Base-by-base conservation (phyloP, 371 early-diverging fungal species). In the Mucor racemosus region DNA sequence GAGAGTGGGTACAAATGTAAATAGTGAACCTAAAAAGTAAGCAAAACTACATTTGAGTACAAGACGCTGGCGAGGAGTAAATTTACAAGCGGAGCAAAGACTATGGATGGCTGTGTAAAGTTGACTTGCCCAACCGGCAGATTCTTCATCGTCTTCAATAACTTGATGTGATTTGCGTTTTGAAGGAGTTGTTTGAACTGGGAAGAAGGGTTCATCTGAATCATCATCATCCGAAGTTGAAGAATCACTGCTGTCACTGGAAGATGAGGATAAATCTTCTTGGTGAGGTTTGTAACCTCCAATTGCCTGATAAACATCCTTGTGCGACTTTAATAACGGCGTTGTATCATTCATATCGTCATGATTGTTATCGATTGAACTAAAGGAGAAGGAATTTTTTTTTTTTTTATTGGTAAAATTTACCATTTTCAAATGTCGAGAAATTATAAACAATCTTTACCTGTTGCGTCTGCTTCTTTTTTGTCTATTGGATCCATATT, bases 21-120 rank as follows among this genome's bases (percentile, higher is more conserved):
- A 79, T 1, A 88, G 64, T 1, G 89, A 88, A 1, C 74, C 91
- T 15, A 87, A 10, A 38, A 87, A 79, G 67, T 88, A 91, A 21
- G 90, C 88, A 40, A 91, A 68, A 17, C 87, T 82, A 36, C 88
- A 86, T 66, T 91, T 91, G 14, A 91, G 67, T 1, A 88, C 84
- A 4, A 80, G 75, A 15, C 73, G 81, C 39, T 82, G 78, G 0
- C 76, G 69, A 36, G 76, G 71, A 0, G 77, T 71, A 5, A 80
- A 48, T 31, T 15, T 39, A 10, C 62, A 50, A n/a, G 60, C 53
- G 41, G 33, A 13, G 2, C 21, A 44, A 11, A 64, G 21, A 11
- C 39, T 44, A 38, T 40, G 38, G 10, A 53, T 17, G 7, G 44
- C 9, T n/a, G 36, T 15, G 11, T 40, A 9, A 39, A 56, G 39